phyloP scores from a whole-genome alignment of 352 stramenopile species.

The Blastocystis sp. region DNA sequence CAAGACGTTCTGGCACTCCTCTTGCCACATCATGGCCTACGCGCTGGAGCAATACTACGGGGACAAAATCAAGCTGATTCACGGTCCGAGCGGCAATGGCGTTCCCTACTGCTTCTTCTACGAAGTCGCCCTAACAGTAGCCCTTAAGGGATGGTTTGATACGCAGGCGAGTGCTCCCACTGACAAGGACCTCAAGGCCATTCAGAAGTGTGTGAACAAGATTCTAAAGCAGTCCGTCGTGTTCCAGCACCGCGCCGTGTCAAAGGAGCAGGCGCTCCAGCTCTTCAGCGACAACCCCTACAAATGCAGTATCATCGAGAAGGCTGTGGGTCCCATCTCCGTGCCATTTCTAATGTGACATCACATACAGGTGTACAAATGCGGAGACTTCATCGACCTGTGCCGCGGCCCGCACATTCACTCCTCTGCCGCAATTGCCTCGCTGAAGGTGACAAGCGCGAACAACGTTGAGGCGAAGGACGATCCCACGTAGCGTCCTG shows the following conservation, averaged over 20 bases:
- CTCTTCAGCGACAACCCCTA: slow-evolving; percentile 98
- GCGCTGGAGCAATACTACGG: slow-evolving; percentile 57
- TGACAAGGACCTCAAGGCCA: slow-evolving; percentile 52
- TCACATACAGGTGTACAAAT: slow-evolving; percentile 93
- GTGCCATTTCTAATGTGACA: not conserved
- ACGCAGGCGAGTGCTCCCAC: slow-evolving; percentile 10
- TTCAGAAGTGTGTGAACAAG: slow-evolving; percentile 51
- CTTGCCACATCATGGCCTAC: slow-evolving; percentile 42
- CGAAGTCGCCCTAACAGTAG: slow-evolving; percentile 39
- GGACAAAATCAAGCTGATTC: slow-evolving; percentile 41
- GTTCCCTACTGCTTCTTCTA: slow-evolving; percentile 69
- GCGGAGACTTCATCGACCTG: slow-evolving; percentile 93
- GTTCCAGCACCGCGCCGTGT: slow-evolving; percentile 43
- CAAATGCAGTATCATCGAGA: slow-evolving; percentile 78
- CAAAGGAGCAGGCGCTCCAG: slow-evolving; percentile 92
- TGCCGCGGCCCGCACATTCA: slow-evolving; percentile 92
- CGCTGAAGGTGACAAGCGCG: slow-evolving; percentile 86
- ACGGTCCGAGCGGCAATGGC: slow-evolving; percentile 42
- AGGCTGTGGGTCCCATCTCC: slow-evolving; percentile 9
- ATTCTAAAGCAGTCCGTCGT: slow-evolving; percentile 15
- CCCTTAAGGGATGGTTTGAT: not conserved
- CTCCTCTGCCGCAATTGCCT: slow-evolving; percentile 90
- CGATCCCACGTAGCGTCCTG: slow-evolving; percentile 76
- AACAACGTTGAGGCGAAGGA: slow-evolving; percentile 92
- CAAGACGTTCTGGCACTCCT: slow-evolving; percentile 56